phyloP scores from a whole-genome alignment of 1,139 yeast species.

The Saccharomyces hybrid region DNA sequence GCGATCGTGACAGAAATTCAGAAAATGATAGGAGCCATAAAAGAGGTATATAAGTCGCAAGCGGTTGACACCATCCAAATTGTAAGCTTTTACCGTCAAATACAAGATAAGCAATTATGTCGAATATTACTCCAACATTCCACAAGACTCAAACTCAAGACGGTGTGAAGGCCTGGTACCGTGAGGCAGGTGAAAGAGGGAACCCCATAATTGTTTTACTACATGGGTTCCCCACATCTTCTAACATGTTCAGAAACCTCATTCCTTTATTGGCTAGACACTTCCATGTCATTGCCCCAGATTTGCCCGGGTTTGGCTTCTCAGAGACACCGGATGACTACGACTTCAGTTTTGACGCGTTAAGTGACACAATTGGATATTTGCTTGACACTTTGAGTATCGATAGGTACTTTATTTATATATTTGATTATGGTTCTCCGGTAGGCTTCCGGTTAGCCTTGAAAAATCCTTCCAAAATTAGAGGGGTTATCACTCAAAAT shows the following conservation, averaged over 20 bases:
- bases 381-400: background rate
- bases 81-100: no score
- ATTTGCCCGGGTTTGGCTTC: background rate
- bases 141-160: constrained; percentile 7
- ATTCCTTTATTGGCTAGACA: constrained; percentile 34
- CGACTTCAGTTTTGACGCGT: background rate
- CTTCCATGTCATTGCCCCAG: constrained; percentile 39
- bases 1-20: background rate
- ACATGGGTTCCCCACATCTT: constrained; percentile 42
- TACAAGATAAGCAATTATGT: no score
- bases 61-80: no score
- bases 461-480: constrained; percentile 24
- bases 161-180: constrained; percentile 33
- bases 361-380: background rate
- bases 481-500: constrained; percentile 36
- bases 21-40: background rate
- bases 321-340: background rate
- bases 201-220: constrained; percentile 35
- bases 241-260: constrained; percentile 35
- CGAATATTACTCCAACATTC: constrained; percentile 3
- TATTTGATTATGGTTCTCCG: background rate
- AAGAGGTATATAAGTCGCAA: background rate
- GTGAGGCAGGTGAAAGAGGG: constrained; percentile 34
- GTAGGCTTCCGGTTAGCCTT: background rate
- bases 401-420: background rate